A percentile compares a stretch with the other conserved stretches of the same genome.
Conservation (phyloP, 352 stramenopile genomes). For the Pythium volutum region DNA sequence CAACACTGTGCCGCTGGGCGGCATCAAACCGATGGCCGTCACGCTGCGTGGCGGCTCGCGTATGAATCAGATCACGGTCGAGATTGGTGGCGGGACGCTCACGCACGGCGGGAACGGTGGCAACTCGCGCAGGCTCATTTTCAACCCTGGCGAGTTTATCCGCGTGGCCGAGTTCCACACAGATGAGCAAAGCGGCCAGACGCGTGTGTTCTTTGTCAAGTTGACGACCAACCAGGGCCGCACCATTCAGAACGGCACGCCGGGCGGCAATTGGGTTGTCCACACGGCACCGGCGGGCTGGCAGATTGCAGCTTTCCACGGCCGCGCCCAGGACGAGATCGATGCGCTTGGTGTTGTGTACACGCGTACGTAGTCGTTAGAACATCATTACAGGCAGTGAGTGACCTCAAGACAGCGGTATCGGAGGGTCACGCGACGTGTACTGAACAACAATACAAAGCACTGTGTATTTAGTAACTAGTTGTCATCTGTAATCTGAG, state of each 20-base stretch:
- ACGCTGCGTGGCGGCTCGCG: conserved; percentile 29
- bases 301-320: conserved; percentile 51
- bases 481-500: no score
- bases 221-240: conserved; percentile 36
- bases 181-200: conserved; percentile 37
- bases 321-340: conserved; percentile 33
- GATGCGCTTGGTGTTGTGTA: conserved; percentile 44
- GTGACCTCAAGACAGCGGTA: no score
- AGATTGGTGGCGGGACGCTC: conserved; percentile 22
- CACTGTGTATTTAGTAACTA: no score
- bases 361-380: conserved; percentile 21
- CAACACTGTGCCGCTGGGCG: conserved; percentile 24
- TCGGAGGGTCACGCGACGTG: background rate
- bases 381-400: background rate
- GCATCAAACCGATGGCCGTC: conserved; percentile 32
- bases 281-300: conserved; percentile 36
- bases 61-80: conserved; percentile 38
- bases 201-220: conserved; percentile 46
- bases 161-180: conserved; percentile 44
- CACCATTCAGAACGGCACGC: conserved; percentile 30
- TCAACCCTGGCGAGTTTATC: conserved; percentile 41
- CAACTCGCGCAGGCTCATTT: conserved; percentile 30
- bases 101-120: conserved; percentile 44
- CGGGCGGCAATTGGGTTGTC: conserved; percentile 27
- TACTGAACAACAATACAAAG: no score